A percentile compares a stretch with the other conserved stretches of the same genome.
Conservation (phyloP, 106 monocot genomes). For the Amphibolis antarctica region DNA sequence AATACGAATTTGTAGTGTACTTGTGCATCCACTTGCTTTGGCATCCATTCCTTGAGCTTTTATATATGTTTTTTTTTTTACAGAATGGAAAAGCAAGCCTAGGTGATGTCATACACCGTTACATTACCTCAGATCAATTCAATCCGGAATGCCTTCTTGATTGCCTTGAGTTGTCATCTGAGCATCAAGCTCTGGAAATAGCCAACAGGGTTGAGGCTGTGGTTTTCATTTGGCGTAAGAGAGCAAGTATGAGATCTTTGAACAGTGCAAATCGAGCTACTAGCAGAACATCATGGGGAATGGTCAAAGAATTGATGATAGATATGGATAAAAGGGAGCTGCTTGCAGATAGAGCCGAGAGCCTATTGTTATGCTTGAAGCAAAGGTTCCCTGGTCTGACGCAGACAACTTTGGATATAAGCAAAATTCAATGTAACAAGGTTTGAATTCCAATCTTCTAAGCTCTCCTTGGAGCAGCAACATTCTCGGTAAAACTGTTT, state of each 20-base stretch:
- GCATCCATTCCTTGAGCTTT: neutral
- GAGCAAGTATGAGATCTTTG: conserved; percentile 18
- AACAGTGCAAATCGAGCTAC: conserved; percentile 16
- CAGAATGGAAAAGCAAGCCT: conserved; percentile 72
- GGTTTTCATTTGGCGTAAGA: conserved; percentile 58
- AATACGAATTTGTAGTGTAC: too few relatives aligned
- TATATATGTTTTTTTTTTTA: neutral
- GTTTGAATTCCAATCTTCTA: conserved; percentile 11
- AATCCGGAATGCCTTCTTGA: conserved; percentile 75
- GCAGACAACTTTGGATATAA: conserved; percentile 76
- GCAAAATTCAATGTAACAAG: conserved; percentile 94
- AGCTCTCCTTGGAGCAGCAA: neutral
- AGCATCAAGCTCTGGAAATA: conserved; percentile 80
- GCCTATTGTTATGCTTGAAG: conserved; percentile 71
- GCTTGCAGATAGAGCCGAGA: conserved; percentile 78
- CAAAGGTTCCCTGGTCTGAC: conserved; percentile 84
- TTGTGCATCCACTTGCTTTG: neutral
- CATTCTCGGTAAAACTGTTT: neutral
- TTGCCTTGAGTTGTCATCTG: conserved; percentile 72
- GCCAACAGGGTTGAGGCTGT: conserved; percentile 86
- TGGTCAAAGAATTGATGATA: conserved; percentile 54
- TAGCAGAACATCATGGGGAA: conserved; percentile 48
- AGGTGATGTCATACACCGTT: conserved; percentile 69
- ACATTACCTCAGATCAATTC: conserved; percentile 76
- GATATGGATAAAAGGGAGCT: conserved; percentile 65